These are phyloP conservation scores for Phytopythium ostracodes DNA, from an alignment of 352 stramenopile species.

Conservation along the genomic window DNA sequence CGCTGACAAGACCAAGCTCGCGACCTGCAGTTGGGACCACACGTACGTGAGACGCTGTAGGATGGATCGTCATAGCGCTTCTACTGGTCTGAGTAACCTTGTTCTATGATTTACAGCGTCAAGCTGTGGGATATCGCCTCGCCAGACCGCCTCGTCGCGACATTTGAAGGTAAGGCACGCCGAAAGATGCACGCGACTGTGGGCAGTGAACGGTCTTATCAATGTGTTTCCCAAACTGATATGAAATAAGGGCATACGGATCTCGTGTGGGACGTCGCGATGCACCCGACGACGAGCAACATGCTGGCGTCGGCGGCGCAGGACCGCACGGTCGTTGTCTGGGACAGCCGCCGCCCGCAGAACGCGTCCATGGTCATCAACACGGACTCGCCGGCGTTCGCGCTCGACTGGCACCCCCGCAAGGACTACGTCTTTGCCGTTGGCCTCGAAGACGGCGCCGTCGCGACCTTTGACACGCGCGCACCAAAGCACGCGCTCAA, in stretches of 20 bases:
- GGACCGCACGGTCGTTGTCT: constrained; percentile 68
- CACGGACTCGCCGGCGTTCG: constrained; percentile 39
- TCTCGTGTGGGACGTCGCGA: constrained; percentile 66
- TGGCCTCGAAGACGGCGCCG: constrained; percentile 57
- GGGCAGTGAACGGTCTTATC: background rate
- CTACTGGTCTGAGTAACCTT: background rate
- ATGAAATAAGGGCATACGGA: constrained; percentile 46
- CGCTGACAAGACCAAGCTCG: constrained; percentile 40
- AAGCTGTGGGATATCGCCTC: constrained; percentile 70
- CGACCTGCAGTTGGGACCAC: constrained; percentile 64
- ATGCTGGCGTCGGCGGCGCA: constrained; percentile 59
- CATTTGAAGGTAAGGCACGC: constrained; percentile 36
- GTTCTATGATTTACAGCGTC: constrained; percentile 24
- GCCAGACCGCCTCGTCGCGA: constrained; percentile 44
- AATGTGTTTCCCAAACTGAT: background rate
- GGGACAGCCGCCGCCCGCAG: constrained; percentile 58
- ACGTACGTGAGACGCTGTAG: constrained; percentile 33
- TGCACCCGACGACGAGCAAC: constrained; percentile 35
- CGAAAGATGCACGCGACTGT: background rate
- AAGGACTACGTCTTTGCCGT: constrained; percentile 50
- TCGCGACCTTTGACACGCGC: constrained; percentile 69
- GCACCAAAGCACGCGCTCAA: constrained; percentile 37
- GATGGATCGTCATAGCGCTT: background rate
- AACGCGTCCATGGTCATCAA: constrained; percentile 31
- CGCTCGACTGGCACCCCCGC: constrained; percentile 69